Percentiles rank a stretch among this genome's conserved stretches.
phyloP scores from a whole-genome alignment of 495 filamentous ascomycete genomes.

The Penicillium coprophilum region DNA sequence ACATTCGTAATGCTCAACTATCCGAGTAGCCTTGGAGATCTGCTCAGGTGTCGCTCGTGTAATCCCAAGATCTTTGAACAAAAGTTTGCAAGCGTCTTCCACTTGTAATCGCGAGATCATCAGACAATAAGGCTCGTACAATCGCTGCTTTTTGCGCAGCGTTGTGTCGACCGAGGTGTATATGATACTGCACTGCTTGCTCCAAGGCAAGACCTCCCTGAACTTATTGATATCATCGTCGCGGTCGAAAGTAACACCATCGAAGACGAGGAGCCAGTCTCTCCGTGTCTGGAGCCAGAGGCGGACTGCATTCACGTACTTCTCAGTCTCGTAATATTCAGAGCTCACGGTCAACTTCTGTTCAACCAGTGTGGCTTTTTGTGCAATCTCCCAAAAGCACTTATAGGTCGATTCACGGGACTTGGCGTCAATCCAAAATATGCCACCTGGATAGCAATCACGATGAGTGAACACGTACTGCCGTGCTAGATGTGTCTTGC shows the following conservation, averaged over 20 bases:
- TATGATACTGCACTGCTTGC: constrained; percentile 66
- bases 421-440: constrained; percentile 79
- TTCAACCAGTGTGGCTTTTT: constrained; percentile 56
- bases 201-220: constrained; percentile 67
- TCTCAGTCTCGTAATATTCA: constrained; percentile 44
- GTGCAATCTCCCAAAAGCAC: constrained; percentile 74
- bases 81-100: constrained; percentile 58
- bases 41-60: constrained; percentile 56
- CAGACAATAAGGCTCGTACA: constrained; percentile 74
- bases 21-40: constrained; percentile 56
- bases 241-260: constrained; percentile 67
- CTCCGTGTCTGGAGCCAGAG: constrained; percentile 69
- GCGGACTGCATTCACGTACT: constrained; percentile 61
- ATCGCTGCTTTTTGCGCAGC: constrained; percentile 63
- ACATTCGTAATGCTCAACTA: constrained; percentile 68
- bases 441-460: constrained; percentile 66
- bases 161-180: constrained; percentile 73
- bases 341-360: constrained; percentile 37
- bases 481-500: constrained; percentile 79
- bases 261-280: constrained; percentile 74
- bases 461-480: constrained; percentile 73
- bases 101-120: constrained; percentile 58
- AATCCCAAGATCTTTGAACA: constrained; percentile 57
- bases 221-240: constrained; percentile 58
- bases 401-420: constrained; percentile 60